Percentiles rank a stretch among this genome's conserved stretches.
These are phyloP conservation scores for Aurantiochytrium sp. DNA, from an alignment of 108 stramenopile species.

Conservation along the genomic window DNA sequence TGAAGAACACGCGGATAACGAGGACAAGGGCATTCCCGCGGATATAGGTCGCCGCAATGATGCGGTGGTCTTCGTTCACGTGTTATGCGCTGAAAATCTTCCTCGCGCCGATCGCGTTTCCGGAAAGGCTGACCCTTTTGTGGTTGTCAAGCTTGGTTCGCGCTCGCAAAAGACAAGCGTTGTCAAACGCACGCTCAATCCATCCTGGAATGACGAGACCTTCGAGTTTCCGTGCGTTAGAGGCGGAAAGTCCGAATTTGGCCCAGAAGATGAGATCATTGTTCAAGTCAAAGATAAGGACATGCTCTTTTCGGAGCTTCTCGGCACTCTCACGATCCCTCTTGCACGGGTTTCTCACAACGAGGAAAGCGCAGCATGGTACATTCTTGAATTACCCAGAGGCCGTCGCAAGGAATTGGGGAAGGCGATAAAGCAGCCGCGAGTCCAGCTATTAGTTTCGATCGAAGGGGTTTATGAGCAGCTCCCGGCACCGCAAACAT, in stretches of 20 bases:
- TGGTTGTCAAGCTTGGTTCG: neutral
- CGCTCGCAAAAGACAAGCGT: neutral
- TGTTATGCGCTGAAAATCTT: neutral
- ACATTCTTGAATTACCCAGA: neutral
- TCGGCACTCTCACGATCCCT: neutral
- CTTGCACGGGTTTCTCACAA: neutral
- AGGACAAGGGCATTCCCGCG: neutral
- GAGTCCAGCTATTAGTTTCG: neutral
- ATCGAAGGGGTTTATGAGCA: neutral
- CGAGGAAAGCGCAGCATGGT: neutral
- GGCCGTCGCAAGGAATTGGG: neutral
- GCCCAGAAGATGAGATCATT: neutral
- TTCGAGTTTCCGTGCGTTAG: neutral
- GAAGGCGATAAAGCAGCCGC: neutral
- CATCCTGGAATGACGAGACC: neutral
- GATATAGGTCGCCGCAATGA: neutral
- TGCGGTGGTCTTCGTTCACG: neutral
- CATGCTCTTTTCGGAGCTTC: neutral
- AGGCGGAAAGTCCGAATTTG: neutral
- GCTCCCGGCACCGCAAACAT: neutral
- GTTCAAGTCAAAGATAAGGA: neutral
- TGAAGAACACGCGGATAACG: too few relatives aligned
- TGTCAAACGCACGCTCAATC: neutral
- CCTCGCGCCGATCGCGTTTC: neutral
- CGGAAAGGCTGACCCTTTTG: neutral